Percentiles rank a stretch among this genome's conserved stretches.
These are phyloP conservation scores for Metschnikowia chrysomelidarum DNA, from an alignment of 805 yeast species.

Conservation along the genomic window DNA sequence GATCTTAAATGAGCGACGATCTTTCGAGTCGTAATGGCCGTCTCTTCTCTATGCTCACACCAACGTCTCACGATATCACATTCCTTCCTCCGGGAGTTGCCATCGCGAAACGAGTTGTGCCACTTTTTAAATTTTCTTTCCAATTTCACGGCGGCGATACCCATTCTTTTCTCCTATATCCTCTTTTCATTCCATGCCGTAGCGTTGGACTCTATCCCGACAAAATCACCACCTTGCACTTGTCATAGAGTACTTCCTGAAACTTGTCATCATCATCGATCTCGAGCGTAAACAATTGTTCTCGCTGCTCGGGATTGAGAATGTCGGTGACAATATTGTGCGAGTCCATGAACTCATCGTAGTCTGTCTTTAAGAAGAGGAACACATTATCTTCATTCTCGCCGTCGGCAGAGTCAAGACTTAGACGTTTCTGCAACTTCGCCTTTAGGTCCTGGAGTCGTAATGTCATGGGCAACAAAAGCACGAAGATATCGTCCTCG, in stretches of 20 bases:
- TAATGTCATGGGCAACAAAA: slow-evolving; percentile 50
- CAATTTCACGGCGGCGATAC: too few species aligned
- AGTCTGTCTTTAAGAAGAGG: slow-evolving; percentile 41
- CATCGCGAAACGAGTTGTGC: too few species aligned
- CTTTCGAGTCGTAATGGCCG: too few species aligned
- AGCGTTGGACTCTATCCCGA: slow-evolving; percentile 8
- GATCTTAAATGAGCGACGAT: too few species aligned
- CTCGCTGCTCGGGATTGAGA: slow-evolving; percentile 27
- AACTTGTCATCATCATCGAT: slow-evolving; percentile 40
- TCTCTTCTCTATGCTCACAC: too few species aligned
- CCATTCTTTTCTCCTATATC: too few species aligned
- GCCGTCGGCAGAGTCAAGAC: slow-evolving; percentile 37
- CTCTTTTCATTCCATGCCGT: too few species aligned
- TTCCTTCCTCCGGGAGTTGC: too few species aligned
- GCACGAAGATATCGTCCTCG: slow-evolving; percentile 78
- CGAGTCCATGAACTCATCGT: slow-evolving; percentile 38
- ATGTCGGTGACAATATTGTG: slow-evolving; percentile 27
- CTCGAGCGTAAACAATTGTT: slow-evolving; percentile 32
- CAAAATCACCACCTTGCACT: slow-evolving; percentile 41
- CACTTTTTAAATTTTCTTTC: too few species aligned
- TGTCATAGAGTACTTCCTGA: slow-evolving; percentile 39
- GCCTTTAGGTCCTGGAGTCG: slow-evolving; percentile 48
- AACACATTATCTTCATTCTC: slow-evolving; percentile 25
- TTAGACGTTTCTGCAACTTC: slow-evolving; percentile 49
- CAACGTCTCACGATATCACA: too few species aligned